phyloP scores from a whole-genome alignment of 202 grass and related monocot genomes.

The Sporobolus alterniflorus region DNA sequence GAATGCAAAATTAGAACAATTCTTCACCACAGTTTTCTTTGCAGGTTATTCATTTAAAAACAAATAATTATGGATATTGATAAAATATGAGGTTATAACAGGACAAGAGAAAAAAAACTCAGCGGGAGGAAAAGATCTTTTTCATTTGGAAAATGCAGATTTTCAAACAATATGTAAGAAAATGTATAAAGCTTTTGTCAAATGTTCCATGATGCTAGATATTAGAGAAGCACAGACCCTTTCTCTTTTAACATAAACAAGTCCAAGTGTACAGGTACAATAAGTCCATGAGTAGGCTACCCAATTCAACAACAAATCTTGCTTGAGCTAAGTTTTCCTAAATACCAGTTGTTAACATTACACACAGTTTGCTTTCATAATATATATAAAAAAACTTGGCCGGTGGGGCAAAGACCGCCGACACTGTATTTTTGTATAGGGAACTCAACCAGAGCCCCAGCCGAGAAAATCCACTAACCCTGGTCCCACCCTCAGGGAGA shows the following conservation, averaged over 20 bases:
- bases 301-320: background rate
- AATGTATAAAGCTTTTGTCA: background rate
- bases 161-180: slow-evolving; percentile 4
- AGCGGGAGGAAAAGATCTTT: background rate
- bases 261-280: background rate
- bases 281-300: no score
- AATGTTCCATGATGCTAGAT: background rate
- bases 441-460: no score
- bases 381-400: no score
- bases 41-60: background rate
- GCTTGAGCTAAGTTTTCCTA: background rate
- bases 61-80: background rate
- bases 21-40: background rate
- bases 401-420: no score
- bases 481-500: no score
- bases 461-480: no score
- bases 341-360: background rate
- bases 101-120: background rate
- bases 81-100: background rate
- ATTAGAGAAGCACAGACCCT: background rate
- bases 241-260: slow-evolving; percentile 28
- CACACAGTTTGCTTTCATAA: background rate
- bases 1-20: background rate
- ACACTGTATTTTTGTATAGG: no score
- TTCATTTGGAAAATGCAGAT: background rate